Base-by-base conservation (phyloP, 2,329 filamentous ascomycete genomes). In the Nemania sp. region DNA sequence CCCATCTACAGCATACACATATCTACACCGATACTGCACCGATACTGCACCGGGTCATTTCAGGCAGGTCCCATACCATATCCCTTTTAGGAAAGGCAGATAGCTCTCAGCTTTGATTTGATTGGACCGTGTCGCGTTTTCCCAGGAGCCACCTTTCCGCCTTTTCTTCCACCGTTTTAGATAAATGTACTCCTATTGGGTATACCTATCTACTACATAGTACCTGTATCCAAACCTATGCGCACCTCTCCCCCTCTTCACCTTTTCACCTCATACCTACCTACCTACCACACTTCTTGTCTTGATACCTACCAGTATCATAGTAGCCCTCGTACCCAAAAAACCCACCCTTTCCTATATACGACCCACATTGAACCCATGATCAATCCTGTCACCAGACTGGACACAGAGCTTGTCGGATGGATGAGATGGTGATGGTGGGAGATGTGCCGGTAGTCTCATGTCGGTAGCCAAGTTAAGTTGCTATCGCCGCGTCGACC, bases 361-460 rank as follows among this genome's bases (percentile, higher is more conserved):
- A 59, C 3, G 65, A 51, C 58, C 68, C 64, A 68, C 68, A 52
- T 64, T 43, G 29, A 45, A 60, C 68, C 57, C 67, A 61, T 70
- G 67, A 67, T 67, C 53, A n/a, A 35, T 27, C 47, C 41, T 43
- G 57, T 70, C 68, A 70, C 58, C 68, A 47, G 68, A 70, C 65
- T 60, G 20, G n/a, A 45, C 27, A 22, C n/a, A 52, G 35, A 63
- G 26, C 54, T 53, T 8, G 54, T 54, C n/a, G 15, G 32, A 59
- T 58, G 8, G 41, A n/a, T n/a, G 53, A 62, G 11, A 41, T 20
- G 56, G 24, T 35, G 43, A 62, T 62, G 62, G 58, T 59, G 56
- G 47, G 55, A 58, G 43, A 67, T 59, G 56, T 62, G 41, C 64
- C 58, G 62, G 62, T 43, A 53, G 49, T 56, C 57, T 62, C 35